Conservation (phyloP, 495 filamentous ascomycete species). For the Penicillium parvum region DNA sequence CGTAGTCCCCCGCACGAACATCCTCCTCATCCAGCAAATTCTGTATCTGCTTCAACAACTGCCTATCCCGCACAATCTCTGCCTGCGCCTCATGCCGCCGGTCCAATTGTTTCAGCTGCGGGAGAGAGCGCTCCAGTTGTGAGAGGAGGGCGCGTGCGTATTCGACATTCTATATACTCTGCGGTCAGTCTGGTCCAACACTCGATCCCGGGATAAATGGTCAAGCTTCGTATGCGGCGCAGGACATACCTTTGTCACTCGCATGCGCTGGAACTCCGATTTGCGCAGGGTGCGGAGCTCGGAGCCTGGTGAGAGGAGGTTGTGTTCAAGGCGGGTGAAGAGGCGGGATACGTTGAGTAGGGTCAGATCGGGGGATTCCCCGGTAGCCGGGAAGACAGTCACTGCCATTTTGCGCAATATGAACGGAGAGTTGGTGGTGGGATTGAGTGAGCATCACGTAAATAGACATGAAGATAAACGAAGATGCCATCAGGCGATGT, state of each 20-base stretch:
- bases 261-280: slow-evolving; percentile 67
- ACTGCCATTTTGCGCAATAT: slow-evolving; percentile 25
- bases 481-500: slow-evolving; percentile 9
- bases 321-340: slow-evolving; percentile 68
- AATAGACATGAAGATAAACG: background rate
- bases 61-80: slow-evolving; percentile 60
- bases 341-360: slow-evolving; percentile 64
- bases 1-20: slow-evolving; percentile 21
- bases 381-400: slow-evolving; percentile 24
- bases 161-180: slow-evolving; percentile 74
- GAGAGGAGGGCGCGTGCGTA: slow-evolving; percentile 73
- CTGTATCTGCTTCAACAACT: slow-evolving; percentile 58
- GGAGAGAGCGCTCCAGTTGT: slow-evolving; percentile 69
- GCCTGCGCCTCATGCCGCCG: slow-evolving; percentile 63
- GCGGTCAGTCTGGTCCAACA: too few relatives aligned
- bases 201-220: too few relatives aligned
- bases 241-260: slow-evolving; percentile 44
- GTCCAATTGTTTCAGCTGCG: slow-evolving; percentile 57
- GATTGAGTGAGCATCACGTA: background rate
- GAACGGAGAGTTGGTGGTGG: background rate
- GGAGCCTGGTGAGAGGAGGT: slow-evolving; percentile 61
- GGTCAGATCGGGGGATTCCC: slow-evolving; percentile 34
- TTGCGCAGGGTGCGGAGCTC: slow-evolving; percentile 54
- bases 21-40: slow-evolving; percentile 53
- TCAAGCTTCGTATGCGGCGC: too few relatives aligned